A percentile compares a stretch with the other conserved stretches of the same genome.
phyloP scores from a whole-genome alignment of 1,139 yeast genomes.

The Casaregolazyma lundiana region DNA sequence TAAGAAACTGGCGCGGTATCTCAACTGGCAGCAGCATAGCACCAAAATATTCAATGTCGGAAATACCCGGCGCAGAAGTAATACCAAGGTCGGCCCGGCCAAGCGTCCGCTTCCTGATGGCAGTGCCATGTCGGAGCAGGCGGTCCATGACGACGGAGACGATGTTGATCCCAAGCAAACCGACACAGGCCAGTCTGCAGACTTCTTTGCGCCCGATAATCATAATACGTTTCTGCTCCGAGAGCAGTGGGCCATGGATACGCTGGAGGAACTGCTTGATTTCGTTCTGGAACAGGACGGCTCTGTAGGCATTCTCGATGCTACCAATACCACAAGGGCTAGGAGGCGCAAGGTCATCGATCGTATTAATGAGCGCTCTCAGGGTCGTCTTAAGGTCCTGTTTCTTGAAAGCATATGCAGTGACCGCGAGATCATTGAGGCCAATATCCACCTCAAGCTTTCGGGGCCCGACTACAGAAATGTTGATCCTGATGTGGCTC shows the following conservation, averaged over 20 bases:
- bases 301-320: constrained; percentile 92
- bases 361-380: constrained; percentile 63
- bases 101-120: constrained; percentile 64
- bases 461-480: constrained; percentile 90
- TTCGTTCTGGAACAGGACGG: constrained; percentile 78
- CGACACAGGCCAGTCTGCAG: constrained; percentile 50
- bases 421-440: constrained; percentile 69
- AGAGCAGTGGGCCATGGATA: constrained; percentile 96
- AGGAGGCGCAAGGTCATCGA: constrained; percentile 67
- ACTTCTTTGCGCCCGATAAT: constrained; percentile 82
- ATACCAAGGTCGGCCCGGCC: constrained; percentile 64
- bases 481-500: constrained; percentile 78
- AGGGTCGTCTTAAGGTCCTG: constrained; percentile 72
- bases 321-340: constrained; percentile 80
- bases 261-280: constrained; percentile 77
- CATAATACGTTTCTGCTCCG: constrained; percentile 59
- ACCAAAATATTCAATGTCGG: constrained; percentile 92
- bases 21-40: constrained; percentile 90
- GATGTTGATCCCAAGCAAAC: constrained; percentile 7
- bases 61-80: constrained; percentile 75
- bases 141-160: constrained; percentile 5
- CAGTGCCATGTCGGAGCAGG: constrained; percentile 1
- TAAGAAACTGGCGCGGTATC: constrained; percentile 77
- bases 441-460: constrained; percentile 76
- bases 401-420: constrained; percentile 86